Evolutionary conservation across 1,284 basidiomycete genomes (phyloP).

Genomic region (Chiua sp.): DNA sequence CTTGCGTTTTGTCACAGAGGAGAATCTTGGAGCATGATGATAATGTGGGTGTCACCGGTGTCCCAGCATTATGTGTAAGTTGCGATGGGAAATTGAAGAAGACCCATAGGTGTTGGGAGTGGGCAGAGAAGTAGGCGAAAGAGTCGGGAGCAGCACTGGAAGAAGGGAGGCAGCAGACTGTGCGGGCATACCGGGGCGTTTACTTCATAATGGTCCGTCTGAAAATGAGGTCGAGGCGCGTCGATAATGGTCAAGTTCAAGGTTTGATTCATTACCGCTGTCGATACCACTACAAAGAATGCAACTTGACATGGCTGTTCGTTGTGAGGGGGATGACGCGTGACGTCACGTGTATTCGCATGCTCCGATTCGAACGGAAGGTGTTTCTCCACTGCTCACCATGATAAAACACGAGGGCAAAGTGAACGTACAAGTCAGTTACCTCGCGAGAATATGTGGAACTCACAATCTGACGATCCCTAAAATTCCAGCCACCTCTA

Average conservation of each 20-base stretch:
- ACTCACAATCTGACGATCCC: no score
- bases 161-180: constrained; percentile 1
- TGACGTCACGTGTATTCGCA: no score
- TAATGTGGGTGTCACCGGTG: constrained; percentile 33
- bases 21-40: constrained; percentile 44
- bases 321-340: no score
- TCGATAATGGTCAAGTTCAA: background rate
- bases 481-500: no score
- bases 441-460: no score
- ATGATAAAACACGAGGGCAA: no score
- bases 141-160: background rate
- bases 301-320: no score
- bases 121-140: background rate
- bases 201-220: background rate
- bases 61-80: constrained; percentile 32
- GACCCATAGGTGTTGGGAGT: constrained; percentile 19
- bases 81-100: constrained; percentile 18
- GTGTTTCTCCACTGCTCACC: no score
- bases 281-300: no score
- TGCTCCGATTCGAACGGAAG: no score
- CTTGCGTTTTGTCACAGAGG: constrained; percentile 63
- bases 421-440: no score
- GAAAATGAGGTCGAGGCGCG: constrained; percentile 17
- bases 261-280: no score
- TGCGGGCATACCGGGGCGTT: constrained; percentile 24